These are phyloP conservation scores for Penicillium sp. DNA, from an alignment of 2,329 filamentous ascomycete species.

Conservation along the genomic window DNA sequence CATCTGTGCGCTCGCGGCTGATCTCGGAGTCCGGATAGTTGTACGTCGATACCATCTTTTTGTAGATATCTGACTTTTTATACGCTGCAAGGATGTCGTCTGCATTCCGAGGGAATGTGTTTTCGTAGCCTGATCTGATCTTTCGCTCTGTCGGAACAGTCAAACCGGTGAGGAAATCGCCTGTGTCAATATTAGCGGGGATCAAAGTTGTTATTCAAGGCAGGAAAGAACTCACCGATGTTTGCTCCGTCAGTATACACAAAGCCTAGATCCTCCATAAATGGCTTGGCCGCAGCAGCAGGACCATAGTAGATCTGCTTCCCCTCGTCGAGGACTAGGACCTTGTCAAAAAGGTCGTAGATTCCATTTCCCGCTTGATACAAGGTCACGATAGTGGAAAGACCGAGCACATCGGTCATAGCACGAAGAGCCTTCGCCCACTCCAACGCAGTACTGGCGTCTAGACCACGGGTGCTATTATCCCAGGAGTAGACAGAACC, in stretches of 20 bases:
- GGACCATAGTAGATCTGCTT: constrained; percentile 61
- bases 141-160: constrained; percentile 52
- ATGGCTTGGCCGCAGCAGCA: constrained; percentile 54
- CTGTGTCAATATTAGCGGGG: constrained; percentile 34
- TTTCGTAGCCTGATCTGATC: constrained; percentile 42
- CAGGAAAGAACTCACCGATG: constrained; percentile 6
- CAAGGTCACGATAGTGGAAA: constrained; percentile 9
- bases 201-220: background rate
- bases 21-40: constrained; percentile 51
- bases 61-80: constrained; percentile 49
- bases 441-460: constrained; percentile 10
- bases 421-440: constrained; percentile 12
- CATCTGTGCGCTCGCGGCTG: constrained; percentile 45
- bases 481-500: constrained; percentile 11
- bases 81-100: constrained; percentile 48
- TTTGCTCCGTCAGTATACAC: constrained; percentile 59
- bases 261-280: constrained; percentile 63
- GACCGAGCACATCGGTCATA: constrained; percentile 10
- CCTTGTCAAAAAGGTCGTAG: constrained; percentile 13
- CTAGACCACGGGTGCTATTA: constrained; percentile 11
- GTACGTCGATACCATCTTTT: constrained; percentile 54
- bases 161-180: constrained; percentile 63
- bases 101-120: constrained; percentile 43
- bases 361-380: constrained; percentile 14
- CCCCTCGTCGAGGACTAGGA: constrained; percentile 12